Conservation (phyloP, 2,329 filamentous ascomycete species). For the Raffaelea albimanens region DNA sequence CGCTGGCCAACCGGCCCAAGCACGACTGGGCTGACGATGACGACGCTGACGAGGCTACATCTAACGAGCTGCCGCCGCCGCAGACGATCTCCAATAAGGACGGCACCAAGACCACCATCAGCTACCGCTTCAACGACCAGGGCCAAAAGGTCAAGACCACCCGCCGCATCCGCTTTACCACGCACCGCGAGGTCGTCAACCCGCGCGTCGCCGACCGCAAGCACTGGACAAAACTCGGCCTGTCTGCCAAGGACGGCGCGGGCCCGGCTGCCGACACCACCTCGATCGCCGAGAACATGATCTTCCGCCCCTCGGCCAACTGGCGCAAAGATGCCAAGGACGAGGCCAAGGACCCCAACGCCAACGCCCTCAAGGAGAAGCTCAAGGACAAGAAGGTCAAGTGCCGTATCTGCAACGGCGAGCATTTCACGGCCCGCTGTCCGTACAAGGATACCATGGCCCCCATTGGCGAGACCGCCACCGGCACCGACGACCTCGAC, state of each 20-base stretch:
- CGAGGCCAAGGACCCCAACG: slow-evolving; percentile 64
- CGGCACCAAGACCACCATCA: slow-evolving; percentile 91
- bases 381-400: slow-evolving; percentile 99
- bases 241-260: slow-evolving; percentile 71
- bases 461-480: slow-evolving; percentile 56
- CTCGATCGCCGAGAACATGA: slow-evolving; percentile 92
- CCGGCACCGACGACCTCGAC: slow-evolving; percentile 48
- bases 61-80: slow-evolving; percentile 64
- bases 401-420: slow-evolving; percentile 96
- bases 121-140: slow-evolving; percentile 82
- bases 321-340: slow-evolving; percentile 84
- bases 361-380: slow-evolving; percentile 67
- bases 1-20: slow-evolving; percentile 21
- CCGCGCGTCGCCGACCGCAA: slow-evolving; percentile 93
- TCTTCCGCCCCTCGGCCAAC: slow-evolving; percentile 86
- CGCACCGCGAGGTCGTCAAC: slow-evolving; percentile 90
- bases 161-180: slow-evolving; percentile 84
- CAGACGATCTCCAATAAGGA: slow-evolving; percentile 96
- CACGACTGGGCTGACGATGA: slow-evolving; percentile 95
- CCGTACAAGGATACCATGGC: slow-evolving; percentile 99
- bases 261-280: slow-evolving; percentile 87
- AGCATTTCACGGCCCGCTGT: slow-evolving; percentile 98
- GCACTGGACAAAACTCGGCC: slow-evolving; percentile 86
- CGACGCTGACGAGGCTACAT: slow-evolving; percentile 56
- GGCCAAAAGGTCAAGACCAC: slow-evolving; percentile 97